Base-by-base conservation (phyloP, 164 flowering plant species). In the Tetracentron sinense region DNA sequence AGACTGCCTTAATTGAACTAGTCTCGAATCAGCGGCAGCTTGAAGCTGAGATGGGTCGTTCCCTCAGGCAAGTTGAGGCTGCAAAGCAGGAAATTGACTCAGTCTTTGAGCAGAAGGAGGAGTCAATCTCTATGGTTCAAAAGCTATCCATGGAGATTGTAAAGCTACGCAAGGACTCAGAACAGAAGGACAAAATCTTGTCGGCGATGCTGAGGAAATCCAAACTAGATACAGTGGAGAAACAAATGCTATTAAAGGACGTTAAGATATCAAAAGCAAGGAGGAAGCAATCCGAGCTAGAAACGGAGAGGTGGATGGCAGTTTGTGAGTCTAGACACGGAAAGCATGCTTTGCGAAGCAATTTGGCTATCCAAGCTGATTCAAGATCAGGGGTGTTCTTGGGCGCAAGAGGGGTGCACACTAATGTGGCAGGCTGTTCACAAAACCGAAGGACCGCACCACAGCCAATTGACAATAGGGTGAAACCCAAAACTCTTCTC, bases 1-100 rank as follows among this genome's bases (percentile, higher is more conserved):
- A 95, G 68, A 84, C 92, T 27, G 90, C 97, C 4, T 85, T 91
- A 74, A 77, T 91, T 51, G 97, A 92, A 81, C 84, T 91, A n/a
- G 96, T 88, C 12, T 91, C 99, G 12, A 84, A 77, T 70, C 99
- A 95, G 56, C 64, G 94, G 27, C 97, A 87, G 72, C 80, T 95
- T 61, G 97, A 95, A 74, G 92, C 96, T 19, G 97, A 91, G 73
- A 72, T 91, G 81, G 78, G 88, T 20, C 83, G 97, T 47, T 83
- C 87, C 19, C 61, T 80, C 0, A 79, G 85, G 76, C 93, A 91
- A 75, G 75, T 78, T n/a, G 94, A 94, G 50, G 80, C 79, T 51
- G 72, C 76, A 35, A 94, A 79, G 56, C 69, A 77, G 48, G 94
- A 94, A 68, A 79, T 87, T 54, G 82, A 81, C 57, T 73, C 72